These are phyloP conservation scores for Mikania micrantha DNA, from an alignment of 129 eudicot species.

Conservation along the genomic window DNA sequence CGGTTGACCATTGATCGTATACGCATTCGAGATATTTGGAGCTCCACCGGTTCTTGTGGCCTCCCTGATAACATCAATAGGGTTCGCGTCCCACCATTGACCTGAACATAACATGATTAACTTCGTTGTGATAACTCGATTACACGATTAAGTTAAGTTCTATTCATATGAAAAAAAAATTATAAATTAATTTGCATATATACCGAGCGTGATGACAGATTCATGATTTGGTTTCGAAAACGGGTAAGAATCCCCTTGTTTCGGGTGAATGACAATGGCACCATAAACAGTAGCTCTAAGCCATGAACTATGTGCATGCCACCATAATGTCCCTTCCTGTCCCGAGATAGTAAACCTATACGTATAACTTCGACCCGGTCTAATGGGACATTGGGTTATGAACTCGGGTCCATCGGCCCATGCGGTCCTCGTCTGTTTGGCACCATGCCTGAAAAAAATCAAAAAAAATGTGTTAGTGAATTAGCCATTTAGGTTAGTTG, in stretches of 20 bases:
- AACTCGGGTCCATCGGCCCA: conserved; percentile 99
- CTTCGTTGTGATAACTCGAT: neutral
- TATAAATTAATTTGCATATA: too few species aligned
- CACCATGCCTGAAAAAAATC: conserved; percentile 62
- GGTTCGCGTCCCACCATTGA: conserved; percentile 94
- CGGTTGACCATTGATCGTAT: conserved; percentile 96
- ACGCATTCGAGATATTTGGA: conserved; percentile 81
- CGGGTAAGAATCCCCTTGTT: conserved; percentile 64
- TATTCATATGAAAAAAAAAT: too few species aligned
- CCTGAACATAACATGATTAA: conserved; percentile 39
- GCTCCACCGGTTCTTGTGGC: conserved; percentile 82
- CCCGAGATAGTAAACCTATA: conserved; percentile 73
- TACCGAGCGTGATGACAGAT: conserved; percentile 72
- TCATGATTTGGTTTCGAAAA: conserved; percentile 79
- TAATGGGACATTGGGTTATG: conserved; percentile 87
- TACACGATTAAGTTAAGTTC: neutral
- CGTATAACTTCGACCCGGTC: conserved; percentile 85
- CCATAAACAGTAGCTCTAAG: conserved; percentile 93
- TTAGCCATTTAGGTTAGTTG: neutral
- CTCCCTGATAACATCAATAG: conserved; percentile 58
- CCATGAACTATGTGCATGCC: conserved; percentile 99
- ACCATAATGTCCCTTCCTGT: conserved; percentile 95
- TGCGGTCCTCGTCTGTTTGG: conserved; percentile 75
- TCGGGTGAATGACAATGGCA: conserved; percentile 70
- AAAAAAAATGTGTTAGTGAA: neutral